Percentiles rank a stretch among this genome's conserved stretches.
phyloP scores from a whole-genome alignment of 495 filamentous ascomycete species.

The Xylaria cubensis region DNA sequence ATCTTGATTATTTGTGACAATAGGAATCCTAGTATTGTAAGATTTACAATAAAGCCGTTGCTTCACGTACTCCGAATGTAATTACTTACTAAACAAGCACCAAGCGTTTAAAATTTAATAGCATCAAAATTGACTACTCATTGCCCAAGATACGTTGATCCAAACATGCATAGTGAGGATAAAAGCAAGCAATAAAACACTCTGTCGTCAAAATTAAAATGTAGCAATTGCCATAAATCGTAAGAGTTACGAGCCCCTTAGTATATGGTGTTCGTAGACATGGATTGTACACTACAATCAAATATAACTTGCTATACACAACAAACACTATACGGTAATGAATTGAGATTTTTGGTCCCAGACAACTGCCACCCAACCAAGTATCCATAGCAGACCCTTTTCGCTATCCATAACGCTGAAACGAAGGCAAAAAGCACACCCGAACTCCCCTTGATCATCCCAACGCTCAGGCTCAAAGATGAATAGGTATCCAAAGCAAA shows the following conservation, averaged over 20 bases:
- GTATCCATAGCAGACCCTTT: not conserved
- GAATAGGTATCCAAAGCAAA: constrained; percentile 6
- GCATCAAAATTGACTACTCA: not conserved
- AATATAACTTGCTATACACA: not conserved
- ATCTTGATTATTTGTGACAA: not conserved
- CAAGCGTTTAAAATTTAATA: not conserved
- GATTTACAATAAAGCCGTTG: not conserved
- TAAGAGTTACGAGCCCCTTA: not conserved
- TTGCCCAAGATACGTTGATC: too few species aligned
- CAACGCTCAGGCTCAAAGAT: not conserved
- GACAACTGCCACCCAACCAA: not conserved
- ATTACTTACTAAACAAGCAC: not conserved
- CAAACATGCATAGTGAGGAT: not conserved
- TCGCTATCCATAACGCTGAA: not conserved
- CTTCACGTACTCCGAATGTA: not conserved
- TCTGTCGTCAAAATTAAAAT: not conserved
- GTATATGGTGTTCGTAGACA: not conserved
- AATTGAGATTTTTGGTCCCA: not conserved
- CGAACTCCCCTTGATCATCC: not conserved
- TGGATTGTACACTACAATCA: not conserved
- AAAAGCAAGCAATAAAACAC: not conserved
- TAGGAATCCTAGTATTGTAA: not conserved
- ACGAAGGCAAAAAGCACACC: not conserved
- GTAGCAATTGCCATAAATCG: not conserved
- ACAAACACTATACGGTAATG: not conserved